Percentiles rank a stretch among this genome's conserved stretches.
These are phyloP conservation scores for Coemansia sp. DNA, from an alignment of 192 early-diverging fungal genomes.

Conservation along the genomic window DNA sequence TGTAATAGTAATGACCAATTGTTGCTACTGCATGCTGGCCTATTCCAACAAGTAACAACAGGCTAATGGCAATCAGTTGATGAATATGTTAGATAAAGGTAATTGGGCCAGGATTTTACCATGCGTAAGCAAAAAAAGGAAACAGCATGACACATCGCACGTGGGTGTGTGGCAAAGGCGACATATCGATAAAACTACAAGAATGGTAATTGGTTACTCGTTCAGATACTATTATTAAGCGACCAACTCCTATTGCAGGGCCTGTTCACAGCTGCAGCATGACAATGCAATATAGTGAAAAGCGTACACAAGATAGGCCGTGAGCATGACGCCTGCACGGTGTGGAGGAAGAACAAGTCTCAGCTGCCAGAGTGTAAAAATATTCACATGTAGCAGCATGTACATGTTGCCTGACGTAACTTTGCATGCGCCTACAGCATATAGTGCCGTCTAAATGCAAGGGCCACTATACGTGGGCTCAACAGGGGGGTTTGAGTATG, in stretches of 20 bases:
- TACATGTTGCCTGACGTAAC: neutral
- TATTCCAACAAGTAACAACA: neutral
- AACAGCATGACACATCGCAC: neutral
- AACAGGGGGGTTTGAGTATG: neutral
- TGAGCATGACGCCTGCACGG: neutral
- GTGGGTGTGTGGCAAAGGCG: neutral
- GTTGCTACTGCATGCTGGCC: neutral
- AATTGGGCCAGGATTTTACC: neutral
- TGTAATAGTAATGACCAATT: neutral
- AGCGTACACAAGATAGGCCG: neutral
- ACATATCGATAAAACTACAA: neutral
- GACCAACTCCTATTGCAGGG: neutral
- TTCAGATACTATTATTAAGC: neutral
- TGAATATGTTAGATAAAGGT: neutral
- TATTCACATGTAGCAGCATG: neutral
- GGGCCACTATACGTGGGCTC: neutral
- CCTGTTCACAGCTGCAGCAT: neutral
- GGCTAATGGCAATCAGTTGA: neutral
- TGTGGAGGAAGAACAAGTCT: neutral
- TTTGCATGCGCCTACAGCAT: neutral
- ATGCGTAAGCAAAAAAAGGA: neutral
- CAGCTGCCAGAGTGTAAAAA: neutral
- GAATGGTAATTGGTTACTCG: neutral
- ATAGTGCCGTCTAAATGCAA: neutral
- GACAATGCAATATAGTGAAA: neutral